Percentiles rank a stretch among this genome's conserved stretches.
Conservation (phyloP, 495 filamentous ascomycete genomes). For the Beverwykella pulmonaria region DNA sequence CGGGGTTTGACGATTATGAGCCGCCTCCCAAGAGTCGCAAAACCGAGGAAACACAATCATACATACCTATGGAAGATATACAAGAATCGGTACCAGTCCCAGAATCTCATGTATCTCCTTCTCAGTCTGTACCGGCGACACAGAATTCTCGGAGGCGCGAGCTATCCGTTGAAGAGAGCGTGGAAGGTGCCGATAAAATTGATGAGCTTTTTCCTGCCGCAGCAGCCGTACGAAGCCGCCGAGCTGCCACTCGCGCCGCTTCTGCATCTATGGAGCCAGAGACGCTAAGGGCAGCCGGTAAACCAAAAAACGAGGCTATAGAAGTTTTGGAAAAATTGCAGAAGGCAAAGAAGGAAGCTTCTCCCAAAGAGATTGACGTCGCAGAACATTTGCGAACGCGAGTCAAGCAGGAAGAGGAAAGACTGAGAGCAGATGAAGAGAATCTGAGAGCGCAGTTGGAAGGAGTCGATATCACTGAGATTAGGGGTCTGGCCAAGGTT, state of each 20-base stretch:
- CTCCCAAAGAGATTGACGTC: slow-evolving; percentile 57
- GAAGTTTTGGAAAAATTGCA: slow-evolving; percentile 20
- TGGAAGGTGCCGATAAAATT: slow-evolving; percentile 59
- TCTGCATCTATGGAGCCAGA: slow-evolving; percentile 35
- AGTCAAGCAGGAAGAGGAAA: slow-evolving; percentile 70
- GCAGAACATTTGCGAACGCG: slow-evolving; percentile 67
- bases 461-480: slow-evolving; percentile 67
- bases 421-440: slow-evolving; percentile 61
- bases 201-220: slow-evolving; percentile 70
- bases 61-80: slow-evolving; percentile 23
- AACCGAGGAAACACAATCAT: slow-evolving; percentile 16
- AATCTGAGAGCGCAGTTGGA: slow-evolving; percentile 55
- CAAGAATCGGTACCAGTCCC: slow-evolving; percentile 24
- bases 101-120: background rate
- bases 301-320: slow-evolving; percentile 28
- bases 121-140: background rate
- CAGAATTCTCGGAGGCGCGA: slow-evolving; percentile 48
- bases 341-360: slow-evolving; percentile 46
- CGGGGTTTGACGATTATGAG: slow-evolving; percentile 68
- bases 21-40: slow-evolving; percentile 41
- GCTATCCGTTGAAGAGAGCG: slow-evolving; percentile 42
- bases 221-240: slow-evolving; percentile 70
- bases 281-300: slow-evolving; percentile 38
- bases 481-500: slow-evolving; percentile 75
- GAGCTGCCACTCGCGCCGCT: slow-evolving; percentile 50